A percentile compares a stretch with the other conserved stretches of the same genome.
These are phyloP conservation scores for Hyaloscypha finlandica DNA, from an alignment of 495 filamentous ascomycete genomes.

Conservation along the genomic window DNA sequence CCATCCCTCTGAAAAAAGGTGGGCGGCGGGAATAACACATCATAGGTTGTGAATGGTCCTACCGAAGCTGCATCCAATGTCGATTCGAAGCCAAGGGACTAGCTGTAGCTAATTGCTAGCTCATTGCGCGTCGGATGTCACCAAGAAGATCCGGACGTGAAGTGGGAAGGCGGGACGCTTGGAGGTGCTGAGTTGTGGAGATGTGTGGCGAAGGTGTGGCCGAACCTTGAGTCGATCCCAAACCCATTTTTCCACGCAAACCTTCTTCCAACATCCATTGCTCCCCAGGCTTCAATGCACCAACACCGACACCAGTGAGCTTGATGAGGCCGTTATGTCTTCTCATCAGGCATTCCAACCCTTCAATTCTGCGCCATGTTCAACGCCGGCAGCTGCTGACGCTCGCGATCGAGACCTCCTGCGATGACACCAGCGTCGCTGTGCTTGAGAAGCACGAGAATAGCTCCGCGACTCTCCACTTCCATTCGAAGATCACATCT, in stretches of 20 bases:
- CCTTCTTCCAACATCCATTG: background rate
- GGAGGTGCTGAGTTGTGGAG: background rate
- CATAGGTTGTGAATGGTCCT: background rate
- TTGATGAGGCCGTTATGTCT: constrained; percentile 31
- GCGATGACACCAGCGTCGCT: constrained; percentile 94
- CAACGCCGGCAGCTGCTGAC: constrained; percentile 57
- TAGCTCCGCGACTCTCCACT: constrained; percentile 60
- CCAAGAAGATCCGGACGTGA: background rate
- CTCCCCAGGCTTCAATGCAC: background rate
- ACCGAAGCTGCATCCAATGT: background rate
- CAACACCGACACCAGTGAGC: constrained; percentile 5
- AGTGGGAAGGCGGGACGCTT: background rate
- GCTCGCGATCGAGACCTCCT: constrained; percentile 94
- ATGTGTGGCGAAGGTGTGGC: background rate
- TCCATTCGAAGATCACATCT: constrained; percentile 80
- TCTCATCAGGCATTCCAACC: constrained; percentile 20
- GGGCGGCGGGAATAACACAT: background rate
- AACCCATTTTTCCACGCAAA: background rate
- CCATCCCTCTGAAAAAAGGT: background rate
- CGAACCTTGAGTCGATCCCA: background rate
- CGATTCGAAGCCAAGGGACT: background rate
- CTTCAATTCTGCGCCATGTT: background rate
- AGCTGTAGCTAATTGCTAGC: background rate
- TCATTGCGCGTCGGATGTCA: background rate
- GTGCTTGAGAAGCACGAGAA: constrained; percentile 63